Conservation (phyloP, 805 yeast species). For the Myxozyma nipponensis region DNA sequence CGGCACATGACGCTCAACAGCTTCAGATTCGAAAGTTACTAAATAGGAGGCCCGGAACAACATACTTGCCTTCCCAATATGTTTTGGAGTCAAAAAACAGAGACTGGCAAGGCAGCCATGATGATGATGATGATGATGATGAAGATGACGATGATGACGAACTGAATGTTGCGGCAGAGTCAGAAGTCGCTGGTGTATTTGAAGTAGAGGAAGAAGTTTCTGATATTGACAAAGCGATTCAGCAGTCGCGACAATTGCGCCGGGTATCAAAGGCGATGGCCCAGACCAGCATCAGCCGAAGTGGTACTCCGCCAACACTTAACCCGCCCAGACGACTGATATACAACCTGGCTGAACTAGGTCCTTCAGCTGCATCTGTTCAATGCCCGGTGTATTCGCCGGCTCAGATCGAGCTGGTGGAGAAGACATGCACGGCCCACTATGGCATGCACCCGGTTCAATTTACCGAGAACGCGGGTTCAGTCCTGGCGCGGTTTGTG, state of each 20-base stretch:
- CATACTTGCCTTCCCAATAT: conserved; percentile 23
- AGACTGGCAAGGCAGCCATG: conserved; percentile 15
- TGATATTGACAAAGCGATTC: conserved; percentile 18
- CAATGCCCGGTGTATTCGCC: conserved; percentile 54
- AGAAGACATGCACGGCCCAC: conserved; percentile 53
- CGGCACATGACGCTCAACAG: conserved; percentile 27
- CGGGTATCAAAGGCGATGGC: conserved; percentile 10
- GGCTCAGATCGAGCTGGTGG: conserved; percentile 73
- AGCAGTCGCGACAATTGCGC: conserved; percentile 12
- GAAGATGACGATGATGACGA: background rate
- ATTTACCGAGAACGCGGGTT: conserved; percentile 63
- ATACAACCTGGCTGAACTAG: conserved; percentile 4
- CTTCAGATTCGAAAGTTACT: conserved; percentile 16
- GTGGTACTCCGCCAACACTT: conserved; percentile 9
- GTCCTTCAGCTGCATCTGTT: conserved; percentile 9
- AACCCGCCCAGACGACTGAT: conserved; percentile 10
- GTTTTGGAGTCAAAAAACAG: conserved; percentile 14
- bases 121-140: conserved; percentile 10
- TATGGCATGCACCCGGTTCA: conserved; percentile 47
- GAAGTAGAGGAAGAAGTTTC: too few species aligned
- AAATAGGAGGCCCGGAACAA: conserved; percentile 13
- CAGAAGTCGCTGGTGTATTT: too few species aligned
- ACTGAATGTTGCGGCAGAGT: background rate
- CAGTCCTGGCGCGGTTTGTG: conserved; percentile 58
- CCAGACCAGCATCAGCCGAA: conserved; percentile 8